A percentile compares a stretch with the other conserved stretches of the same genome.
phyloP scores from a whole-genome alignment of 208 protist genomes.

The Leishmania amazonensis region DNA sequence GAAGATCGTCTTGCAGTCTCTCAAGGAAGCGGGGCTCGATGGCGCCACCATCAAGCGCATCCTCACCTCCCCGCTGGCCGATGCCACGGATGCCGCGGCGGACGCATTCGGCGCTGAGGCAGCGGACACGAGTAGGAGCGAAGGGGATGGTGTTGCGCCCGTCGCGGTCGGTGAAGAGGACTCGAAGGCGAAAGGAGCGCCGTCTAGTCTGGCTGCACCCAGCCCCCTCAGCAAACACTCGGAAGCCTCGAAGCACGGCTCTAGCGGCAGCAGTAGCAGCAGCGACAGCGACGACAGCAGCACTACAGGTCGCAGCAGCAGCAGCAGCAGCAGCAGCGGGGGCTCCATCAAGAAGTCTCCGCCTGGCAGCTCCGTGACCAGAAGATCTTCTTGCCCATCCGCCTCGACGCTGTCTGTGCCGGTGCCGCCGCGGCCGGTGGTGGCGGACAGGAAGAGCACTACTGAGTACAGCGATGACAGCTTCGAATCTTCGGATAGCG shows the following conservation, averaged over 20 bases:
- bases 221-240: not conserved
- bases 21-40: constrained; percentile 70
- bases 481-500: constrained; percentile 40
- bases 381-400: not conserved
- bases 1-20: constrained; percentile 64
- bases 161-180: not conserved
- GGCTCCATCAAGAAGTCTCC: not conserved
- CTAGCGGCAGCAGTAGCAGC: not conserved
- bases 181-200: not conserved
- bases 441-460: not conserved
- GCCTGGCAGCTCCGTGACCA: constrained; percentile 1
- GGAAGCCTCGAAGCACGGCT: constrained; percentile 1
- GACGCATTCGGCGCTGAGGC: not conserved
- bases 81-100: not conserved
- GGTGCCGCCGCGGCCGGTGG: constrained; percentile 20
- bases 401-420: constrained; percentile 1
- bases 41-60: constrained; percentile 59
- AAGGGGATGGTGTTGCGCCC: not conserved
- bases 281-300: constrained; percentile 6
- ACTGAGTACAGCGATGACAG: constrained; percentile 39
- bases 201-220: not conserved
- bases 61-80: constrained; percentile 22
- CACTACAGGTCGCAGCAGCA: constrained; percentile 1
- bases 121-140: not conserved
- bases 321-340: constrained; percentile 9